Evolutionary conservation across 768 basidiomycete species (phyloP), one percentile per base, ranked within the genome.

Genomic region (Leccinum subtestaceum): DNA sequence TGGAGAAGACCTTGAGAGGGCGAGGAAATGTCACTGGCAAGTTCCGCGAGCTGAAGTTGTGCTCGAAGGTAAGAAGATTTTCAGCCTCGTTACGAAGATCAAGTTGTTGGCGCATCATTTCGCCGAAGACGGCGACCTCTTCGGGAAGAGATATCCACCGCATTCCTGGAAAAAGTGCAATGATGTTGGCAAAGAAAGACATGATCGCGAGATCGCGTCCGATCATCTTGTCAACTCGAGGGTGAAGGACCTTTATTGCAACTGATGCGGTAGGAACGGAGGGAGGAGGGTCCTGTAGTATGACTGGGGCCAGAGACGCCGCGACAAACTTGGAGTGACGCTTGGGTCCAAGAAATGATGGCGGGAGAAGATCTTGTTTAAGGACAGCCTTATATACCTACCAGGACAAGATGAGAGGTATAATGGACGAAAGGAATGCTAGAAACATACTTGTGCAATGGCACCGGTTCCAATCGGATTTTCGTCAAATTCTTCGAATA

Each of bases 171-270:
- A 98, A 73, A 29, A 88, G 53, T 53, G 91, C 84, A 59, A 98
- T 80, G 59, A 82, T 73, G 43, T 81, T 80, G 27, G 96, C 93
- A 70, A 98, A 98, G 77, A 96, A 89, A 46, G 83, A 78, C 95
- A 99, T 98, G 76, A 98, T 98, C 51, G 88, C 82, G 52, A 99
- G 84, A 75, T 99, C 97, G 48, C 97, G 85, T 38, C 80, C 76
- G 59, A 99, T 98, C 52, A 81, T 87, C 67, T 93, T 88, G 25
- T 77, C 75, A 19, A 95, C 95, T 52, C 83, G 78, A 1, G 97
- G 97, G 71, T 99, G 97, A 23, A 98, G 84, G 21, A 99, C 83
- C 75, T 99, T 99, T 76, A 99, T 89, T 13, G 97, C 97, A 32
- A 98, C 95, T 2, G 89, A 83, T 19, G 93, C 86, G 1, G 89